These are phyloP conservation scores for Abelmoschus esculentus DNA, from an alignment of 345 rosid species.

Conservation along the genomic window DNA sequence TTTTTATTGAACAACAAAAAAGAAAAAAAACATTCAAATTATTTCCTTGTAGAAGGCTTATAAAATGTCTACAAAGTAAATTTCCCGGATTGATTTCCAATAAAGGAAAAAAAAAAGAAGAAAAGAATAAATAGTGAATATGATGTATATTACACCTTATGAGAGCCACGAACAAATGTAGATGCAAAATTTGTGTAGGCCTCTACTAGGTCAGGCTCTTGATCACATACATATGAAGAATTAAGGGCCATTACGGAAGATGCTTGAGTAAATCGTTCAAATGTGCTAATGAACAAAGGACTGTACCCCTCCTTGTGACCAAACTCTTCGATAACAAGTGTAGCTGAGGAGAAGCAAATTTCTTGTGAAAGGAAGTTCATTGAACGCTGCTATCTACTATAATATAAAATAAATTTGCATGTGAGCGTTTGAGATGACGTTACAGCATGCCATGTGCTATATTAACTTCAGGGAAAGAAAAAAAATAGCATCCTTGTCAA, in stretches of 20 bases:
- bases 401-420: not conserved
- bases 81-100: not conserved
- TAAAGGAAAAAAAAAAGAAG: not conserved
- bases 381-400: not conserved
- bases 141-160: conserved; percentile 42
- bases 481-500: not conserved
- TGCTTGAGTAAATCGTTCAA: conserved; percentile 80
- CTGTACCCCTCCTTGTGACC: conserved; percentile 81
- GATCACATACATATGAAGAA: conserved; percentile 91
- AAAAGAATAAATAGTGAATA: not conserved
- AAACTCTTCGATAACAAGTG: conserved; percentile 84
- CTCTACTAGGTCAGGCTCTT: conserved; percentile 97
- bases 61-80: not conserved
- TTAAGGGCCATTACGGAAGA: conserved; percentile 75
- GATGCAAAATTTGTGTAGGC: conserved; percentile 88
- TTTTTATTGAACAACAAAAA: conserved; percentile 10
- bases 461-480: not conserved
- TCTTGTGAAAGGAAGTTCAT: conserved; percentile 1
- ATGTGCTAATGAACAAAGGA: conserved; percentile 61
- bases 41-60: not conserved
- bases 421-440: not conserved
- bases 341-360: conserved; percentile 38
- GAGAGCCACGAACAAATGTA: conserved; percentile 62
- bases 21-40: conserved; percentile 3
- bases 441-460: not conserved